A percentile compares a stretch with the other conserved stretches of the same genome.
phyloP scores from a whole-genome alignment of 768 basidiomycete genomes.

The Lactarius psammicola region DNA sequence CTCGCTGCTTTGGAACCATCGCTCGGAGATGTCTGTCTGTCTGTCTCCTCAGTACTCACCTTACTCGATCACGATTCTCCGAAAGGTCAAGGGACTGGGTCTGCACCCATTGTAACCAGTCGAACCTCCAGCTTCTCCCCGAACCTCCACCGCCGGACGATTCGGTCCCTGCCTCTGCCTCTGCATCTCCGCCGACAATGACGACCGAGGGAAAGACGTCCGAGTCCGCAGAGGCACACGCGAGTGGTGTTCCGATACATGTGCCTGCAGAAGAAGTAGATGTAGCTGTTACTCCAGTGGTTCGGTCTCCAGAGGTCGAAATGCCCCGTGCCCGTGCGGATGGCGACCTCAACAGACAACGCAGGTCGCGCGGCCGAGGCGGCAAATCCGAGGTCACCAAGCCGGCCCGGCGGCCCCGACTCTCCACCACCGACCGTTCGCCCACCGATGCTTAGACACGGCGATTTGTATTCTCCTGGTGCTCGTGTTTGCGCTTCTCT shows the following conservation, averaged over 20 bases:
- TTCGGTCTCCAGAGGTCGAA: constrained; percentile 6
- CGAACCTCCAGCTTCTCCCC: constrained; percentile 69
- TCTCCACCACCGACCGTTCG: constrained; percentile 25
- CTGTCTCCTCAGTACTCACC: not conserved
- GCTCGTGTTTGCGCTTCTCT: constrained; percentile 65
- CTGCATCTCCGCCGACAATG: not conserved
- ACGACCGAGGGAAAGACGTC: not conserved
- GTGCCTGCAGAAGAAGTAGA: not conserved
- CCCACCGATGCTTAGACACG: constrained; percentile 70
- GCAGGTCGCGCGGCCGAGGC: not conserved
- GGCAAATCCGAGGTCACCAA: constrained; percentile 1
- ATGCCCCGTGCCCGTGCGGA: not conserved
- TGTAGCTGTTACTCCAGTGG: not conserved
- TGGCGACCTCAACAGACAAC: not conserved
- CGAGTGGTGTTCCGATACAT: not conserved
- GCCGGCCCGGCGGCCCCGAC: constrained; percentile 1
- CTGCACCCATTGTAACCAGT: constrained; percentile 68
- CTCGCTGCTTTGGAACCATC: constrained; percentile 67
- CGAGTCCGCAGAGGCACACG: constrained; percentile 3
- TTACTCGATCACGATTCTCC: not conserved
- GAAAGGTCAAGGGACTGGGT: constrained; percentile 76
- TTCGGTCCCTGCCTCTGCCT: not conserved
- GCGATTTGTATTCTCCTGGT: constrained; percentile 72
- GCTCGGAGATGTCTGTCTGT: too few species aligned
- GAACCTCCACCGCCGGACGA: constrained; percentile 44